A percentile compares a stretch with the other conserved stretches of the same genome.
phyloP scores from a whole-genome alignment of 352 stramenopile species.

The Globisporangium nagaii region DNA sequence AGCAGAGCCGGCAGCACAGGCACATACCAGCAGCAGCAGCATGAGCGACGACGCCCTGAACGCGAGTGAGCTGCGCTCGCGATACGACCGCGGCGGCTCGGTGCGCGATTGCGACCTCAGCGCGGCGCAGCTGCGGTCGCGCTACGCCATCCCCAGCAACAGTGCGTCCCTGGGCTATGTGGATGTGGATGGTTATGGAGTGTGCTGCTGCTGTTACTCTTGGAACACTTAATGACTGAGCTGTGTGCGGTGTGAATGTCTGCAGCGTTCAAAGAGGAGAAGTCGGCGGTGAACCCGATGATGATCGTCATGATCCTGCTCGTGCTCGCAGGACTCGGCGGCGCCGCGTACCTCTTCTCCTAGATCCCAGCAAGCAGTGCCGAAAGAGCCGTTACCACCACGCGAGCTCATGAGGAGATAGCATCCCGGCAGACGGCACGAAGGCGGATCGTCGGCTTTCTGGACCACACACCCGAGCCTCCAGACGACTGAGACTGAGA shows the following conservation, averaged over 20 bases:
- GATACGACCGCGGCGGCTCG: slow-evolving; percentile 67
- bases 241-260: background rate
- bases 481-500: background rate
- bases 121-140: slow-evolving; percentile 64
- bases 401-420: no score
- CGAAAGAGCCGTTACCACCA: no score
- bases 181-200: background rate
- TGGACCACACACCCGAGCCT: no score
- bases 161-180: slow-evolving; percentile 39
- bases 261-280: slow-evolving; percentile 65
- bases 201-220: background rate
- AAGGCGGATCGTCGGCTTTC: no score
- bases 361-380: no score
- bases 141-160: slow-evolving; percentile 78
- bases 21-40: background rate
- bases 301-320: slow-evolving; percentile 48
- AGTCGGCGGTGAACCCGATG: slow-evolving; percentile 34
- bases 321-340: slow-evolving; percentile 41
- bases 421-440: no score
- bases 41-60: slow-evolving; percentile 60
- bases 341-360: slow-evolving; percentile 49
- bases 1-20: no score
- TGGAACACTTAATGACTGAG: background rate
- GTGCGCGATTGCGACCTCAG: slow-evolving; percentile 77
- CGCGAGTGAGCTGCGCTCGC: slow-evolving; percentile 61